Evolutionary conservation across 192 early-diverging fungal species (phyloP).

Genomic region (Backusella tuberculispora): DNA sequence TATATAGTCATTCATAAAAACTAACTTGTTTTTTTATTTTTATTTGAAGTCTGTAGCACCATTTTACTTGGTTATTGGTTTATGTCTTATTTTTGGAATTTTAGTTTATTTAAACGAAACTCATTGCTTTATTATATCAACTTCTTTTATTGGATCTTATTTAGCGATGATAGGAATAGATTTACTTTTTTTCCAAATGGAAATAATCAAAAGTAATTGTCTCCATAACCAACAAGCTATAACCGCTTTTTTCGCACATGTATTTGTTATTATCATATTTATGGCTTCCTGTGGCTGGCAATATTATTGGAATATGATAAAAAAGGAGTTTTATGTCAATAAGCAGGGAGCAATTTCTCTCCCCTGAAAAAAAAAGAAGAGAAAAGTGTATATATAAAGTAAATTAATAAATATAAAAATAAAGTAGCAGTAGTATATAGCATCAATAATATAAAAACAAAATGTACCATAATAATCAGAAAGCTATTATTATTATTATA

Average conservation of each 20-base stretch:
- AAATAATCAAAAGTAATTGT: neutral
- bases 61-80: neutral
- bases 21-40: no score
- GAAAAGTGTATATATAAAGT: neutral
- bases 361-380: neutral
- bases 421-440: neutral
- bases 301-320: slow-evolving; percentile 12
- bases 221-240: neutral
- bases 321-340: neutral
- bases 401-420: neutral
- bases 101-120: neutral
- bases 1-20: no score
- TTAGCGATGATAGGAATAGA: neutral
- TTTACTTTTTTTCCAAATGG: neutral
- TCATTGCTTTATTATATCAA: neutral
- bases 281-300: neutral
- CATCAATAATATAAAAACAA: neutral
- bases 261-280: neutral
- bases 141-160: neutral
- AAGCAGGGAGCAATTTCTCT: neutral
- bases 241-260: neutral
- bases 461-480: neutral
- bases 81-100: neutral
- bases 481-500: neutral
- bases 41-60: neutral